A percentile compares a stretch with the other conserved stretches of the same genome.
phyloP scores from a whole-genome alignment of 257 asterid species.

The Solanum tarijense region DNA sequence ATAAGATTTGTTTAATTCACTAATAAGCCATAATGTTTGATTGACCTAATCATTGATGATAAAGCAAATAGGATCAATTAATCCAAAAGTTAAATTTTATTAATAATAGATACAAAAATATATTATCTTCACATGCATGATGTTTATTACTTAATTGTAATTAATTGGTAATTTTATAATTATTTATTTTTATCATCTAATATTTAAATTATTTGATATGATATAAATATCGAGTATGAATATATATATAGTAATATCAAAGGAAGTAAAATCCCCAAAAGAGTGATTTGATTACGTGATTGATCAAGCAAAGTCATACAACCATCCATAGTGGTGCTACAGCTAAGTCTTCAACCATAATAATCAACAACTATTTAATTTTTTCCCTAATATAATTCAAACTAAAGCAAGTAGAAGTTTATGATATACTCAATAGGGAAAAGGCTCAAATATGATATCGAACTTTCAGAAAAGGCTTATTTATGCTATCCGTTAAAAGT shows the following conservation, averaged over 20 bases:
- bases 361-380: not conserved
- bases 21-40: not conserved
- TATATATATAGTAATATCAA: not conserved
- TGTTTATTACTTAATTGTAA: not conserved
- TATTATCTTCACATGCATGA: not conserved
- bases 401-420: not conserved
- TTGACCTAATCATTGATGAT: not conserved
- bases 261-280: not conserved
- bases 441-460: no score
- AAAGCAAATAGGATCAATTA: not conserved
- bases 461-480: no score
- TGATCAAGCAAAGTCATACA: not conserved
- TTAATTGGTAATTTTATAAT: not conserved
- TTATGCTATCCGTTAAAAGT: no score
- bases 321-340: slow-evolving; percentile 21
- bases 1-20: not conserved
- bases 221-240: not conserved
- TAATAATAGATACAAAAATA: not conserved
- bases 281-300: not conserved
- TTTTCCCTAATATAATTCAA: not conserved
- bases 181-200: not conserved
- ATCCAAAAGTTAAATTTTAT: not conserved
- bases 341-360: not conserved
- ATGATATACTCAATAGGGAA: not conserved
- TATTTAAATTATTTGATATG: not conserved